phyloP scores from a whole-genome alignment of 1,139 yeast species.

The Schwanniomyces etchellsii region DNA sequence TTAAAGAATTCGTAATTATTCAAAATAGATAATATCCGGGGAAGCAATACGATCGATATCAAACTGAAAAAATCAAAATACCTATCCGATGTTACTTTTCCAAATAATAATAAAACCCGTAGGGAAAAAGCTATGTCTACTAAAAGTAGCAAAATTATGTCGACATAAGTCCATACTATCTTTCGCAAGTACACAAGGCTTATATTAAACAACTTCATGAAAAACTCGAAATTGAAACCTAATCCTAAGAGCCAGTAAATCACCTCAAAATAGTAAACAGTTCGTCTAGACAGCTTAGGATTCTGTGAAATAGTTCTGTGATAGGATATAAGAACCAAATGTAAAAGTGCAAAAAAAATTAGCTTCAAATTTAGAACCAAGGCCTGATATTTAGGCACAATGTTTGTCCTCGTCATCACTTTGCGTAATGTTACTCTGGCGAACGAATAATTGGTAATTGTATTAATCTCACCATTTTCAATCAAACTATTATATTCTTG shows the following conservation, averaged over 20 bases:
- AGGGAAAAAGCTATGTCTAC: constrained; percentile 27
- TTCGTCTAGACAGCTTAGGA: not conserved
- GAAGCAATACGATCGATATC: constrained; percentile 49
- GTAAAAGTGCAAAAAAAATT: constrained; percentile 25
- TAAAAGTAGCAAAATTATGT: constrained; percentile 25
- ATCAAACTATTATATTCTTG: constrained; percentile 10
- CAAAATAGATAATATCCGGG: constrained; percentile 48
- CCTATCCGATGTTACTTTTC: constrained; percentile 7
- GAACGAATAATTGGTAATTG: constrained; percentile 31
- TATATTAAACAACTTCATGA: constrained; percentile 37
- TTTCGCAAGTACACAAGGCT: constrained; percentile 32
- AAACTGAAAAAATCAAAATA: constrained; percentile 35
- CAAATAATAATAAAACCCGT: constrained; percentile 11
- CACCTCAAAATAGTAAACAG: constrained; percentile 12
- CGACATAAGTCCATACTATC: constrained; percentile 39
- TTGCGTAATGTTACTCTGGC: constrained; percentile 24
- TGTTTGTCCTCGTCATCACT: constrained; percentile 25
- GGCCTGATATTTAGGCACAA: constrained; percentile 41
- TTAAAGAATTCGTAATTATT: constrained; percentile 53
- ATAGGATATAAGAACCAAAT: constrained; percentile 26
- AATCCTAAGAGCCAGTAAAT: constrained; percentile 32
- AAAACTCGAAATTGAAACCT: constrained; percentile 32
- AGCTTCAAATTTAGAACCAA: constrained; percentile 36
- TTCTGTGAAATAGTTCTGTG: constrained; percentile 10
- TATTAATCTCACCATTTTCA: constrained; percentile 3